Base-by-base conservation (phyloP, 345 rosid genomes). In the Melastoma malabathricum region DNA sequence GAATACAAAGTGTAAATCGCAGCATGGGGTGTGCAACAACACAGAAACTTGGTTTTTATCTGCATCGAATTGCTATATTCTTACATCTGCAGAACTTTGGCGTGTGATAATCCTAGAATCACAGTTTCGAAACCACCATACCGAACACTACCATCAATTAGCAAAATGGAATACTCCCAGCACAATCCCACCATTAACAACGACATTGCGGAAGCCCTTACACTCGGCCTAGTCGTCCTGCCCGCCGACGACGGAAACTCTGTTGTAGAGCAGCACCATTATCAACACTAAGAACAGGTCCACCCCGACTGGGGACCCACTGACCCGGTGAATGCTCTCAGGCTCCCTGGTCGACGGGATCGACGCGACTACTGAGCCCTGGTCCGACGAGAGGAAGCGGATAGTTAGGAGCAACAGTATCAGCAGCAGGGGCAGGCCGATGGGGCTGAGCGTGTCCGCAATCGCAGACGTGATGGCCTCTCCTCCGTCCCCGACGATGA, bases 381-480 rank as follows among this genome's bases (percentile, higher is more conserved):
- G 83, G 18, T 79, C 88, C 8, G 97, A 86, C n/a, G 95, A 83
- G 58, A 86, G 84, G 46, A 89, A 89, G 75, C 78, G 97, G 39
- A 89, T 89, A 5, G 75, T 57, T 52, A 89, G 70, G 47, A 89
- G 88, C 13, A 89, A 88, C 31, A 73, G 10, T 29, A 89, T 70
- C 16, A 94, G 96, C 7, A 86, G 52, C 16, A 89, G 78, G 2
- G 86, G 78, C 51, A 89, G 95, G 13, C 95, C 94, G 1, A 89
- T 57, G 0, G 98, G 98, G 51, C 81, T 83, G 0, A 90, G 58
- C 4, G 82, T 80, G 70, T 90, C 96, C 1, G 96, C 55, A 22
- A 86, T 76, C 41, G 75, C 85, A 17, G 78, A 86, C 1, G 92
- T 80, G 18, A 84, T 62, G 63, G 92, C 94, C 59, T 82, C 89